These are phyloP conservation scores for Trichosporon sp. DNA, from an alignment of 1,284 basidiomycete species.

Conservation along the genomic window DNA sequence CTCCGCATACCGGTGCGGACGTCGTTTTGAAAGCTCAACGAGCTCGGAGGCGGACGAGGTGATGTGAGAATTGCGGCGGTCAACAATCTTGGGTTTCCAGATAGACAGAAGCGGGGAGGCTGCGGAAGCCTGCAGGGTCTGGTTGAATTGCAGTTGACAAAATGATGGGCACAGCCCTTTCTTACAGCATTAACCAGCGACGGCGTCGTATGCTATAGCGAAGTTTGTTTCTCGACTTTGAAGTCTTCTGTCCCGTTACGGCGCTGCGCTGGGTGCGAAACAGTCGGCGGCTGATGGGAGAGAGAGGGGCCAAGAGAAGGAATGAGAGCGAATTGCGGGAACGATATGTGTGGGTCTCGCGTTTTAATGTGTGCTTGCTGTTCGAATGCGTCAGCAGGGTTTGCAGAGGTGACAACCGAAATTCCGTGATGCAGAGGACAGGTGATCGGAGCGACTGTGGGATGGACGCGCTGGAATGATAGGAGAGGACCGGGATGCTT, in stretches of 20 bases:
- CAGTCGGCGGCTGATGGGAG: background rate
- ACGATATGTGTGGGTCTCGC: background rate
- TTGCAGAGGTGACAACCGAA: background rate
- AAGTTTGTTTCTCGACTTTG: background rate
- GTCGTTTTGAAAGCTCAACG: constrained; percentile 2
- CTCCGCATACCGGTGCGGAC: background rate
- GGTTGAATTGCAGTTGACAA: background rate
- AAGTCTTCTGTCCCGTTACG: background rate
- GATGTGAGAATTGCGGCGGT: constrained; percentile 3
- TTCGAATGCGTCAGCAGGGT: background rate
- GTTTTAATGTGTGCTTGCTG: background rate
- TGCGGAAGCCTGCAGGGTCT: constrained; percentile 1
- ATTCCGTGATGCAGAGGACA: background rate
- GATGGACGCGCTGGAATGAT: background rate
- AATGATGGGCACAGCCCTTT: background rate
- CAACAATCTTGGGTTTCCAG: constrained; percentile 2
- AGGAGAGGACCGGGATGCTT: background rate
- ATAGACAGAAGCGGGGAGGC: background rate
- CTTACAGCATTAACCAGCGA: background rate
- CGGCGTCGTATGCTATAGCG: background rate
- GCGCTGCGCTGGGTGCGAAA: background rate
- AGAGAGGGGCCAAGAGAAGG: background rate
- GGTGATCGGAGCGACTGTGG: background rate
- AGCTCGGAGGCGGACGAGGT: background rate
- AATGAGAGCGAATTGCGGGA: background rate